These are phyloP conservation scores for Grigorovia transvaalensis DNA, from an alignment of 805 yeast genomes.

Conservation along the genomic window DNA sequence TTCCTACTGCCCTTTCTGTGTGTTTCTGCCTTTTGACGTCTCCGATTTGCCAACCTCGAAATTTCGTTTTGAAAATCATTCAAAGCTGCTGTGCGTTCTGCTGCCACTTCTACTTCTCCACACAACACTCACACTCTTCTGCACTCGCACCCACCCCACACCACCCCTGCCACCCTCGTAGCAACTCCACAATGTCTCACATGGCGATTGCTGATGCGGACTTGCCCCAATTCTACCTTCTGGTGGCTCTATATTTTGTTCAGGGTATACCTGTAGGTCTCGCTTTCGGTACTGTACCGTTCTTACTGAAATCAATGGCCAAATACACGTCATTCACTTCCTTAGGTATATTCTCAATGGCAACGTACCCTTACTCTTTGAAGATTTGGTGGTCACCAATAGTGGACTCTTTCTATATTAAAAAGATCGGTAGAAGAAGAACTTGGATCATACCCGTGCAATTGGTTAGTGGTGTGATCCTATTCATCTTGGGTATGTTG, in stretches of 20 bases:
- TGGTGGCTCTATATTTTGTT: constrained; percentile 65
- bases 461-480: constrained; percentile 57
- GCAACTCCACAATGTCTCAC: neutral
- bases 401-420: constrained; percentile 75
- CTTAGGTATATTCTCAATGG: constrained; percentile 82
- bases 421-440: constrained; percentile 66
- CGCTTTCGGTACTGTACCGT: constrained; percentile 91
- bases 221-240: constrained; percentile 60
- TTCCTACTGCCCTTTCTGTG: too few species aligned
- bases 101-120: too few species aligned
- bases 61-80: neutral
- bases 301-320: constrained; percentile 56
- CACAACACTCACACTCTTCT: too few species aligned
- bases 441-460: constrained; percentile 96
- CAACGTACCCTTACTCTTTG: constrained; percentile 89
- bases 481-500: constrained; percentile 50
- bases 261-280: constrained; percentile 98
- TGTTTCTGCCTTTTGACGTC: neutral
- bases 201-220: constrained; percentile 32
- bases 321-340: constrained; percentile 70
- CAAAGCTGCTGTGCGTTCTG: too few species aligned
- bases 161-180: neutral
- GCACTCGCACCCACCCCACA: neutral
- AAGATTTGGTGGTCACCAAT: constrained; percentile 93
- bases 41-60: neutral